Conservation (phyloP, 2,329 filamentous ascomycete species). For the Atkinsonella hypoxylon region DNA sequence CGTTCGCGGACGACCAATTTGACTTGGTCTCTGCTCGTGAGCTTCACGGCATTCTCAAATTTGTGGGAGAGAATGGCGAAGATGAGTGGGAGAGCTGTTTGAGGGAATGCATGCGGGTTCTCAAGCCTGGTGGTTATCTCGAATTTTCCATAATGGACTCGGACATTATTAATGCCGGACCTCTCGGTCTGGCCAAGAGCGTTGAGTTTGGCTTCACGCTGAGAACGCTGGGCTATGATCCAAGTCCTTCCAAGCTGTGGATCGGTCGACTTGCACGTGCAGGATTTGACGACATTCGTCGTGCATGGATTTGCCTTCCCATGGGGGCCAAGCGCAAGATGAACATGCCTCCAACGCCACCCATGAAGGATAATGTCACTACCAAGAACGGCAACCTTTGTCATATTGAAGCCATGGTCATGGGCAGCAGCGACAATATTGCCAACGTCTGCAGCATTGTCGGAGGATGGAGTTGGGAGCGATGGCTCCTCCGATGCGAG, state of each 20-base stretch:
- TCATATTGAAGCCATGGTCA: slow-evolving; percentile 49
- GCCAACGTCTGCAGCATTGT: slow-evolving; percentile 70
- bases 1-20: slow-evolving; percentile 77
- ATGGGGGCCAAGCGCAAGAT: slow-evolving; percentile 45
- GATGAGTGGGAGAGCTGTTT: slow-evolving; percentile 87
- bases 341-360: slow-evolving; percentile 18
- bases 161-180: slow-evolving; percentile 76
- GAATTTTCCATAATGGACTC: slow-evolving; percentile 87
- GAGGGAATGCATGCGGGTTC: slow-evolving; percentile 74
- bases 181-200: slow-evolving; percentile 66
- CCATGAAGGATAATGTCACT: slow-evolving; percentile 23
- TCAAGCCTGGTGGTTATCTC: slow-evolving; percentile 86
- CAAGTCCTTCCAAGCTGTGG: slow-evolving; percentile 70
- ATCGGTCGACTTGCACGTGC: slow-evolving; percentile 59
- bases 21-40: slow-evolving; percentile 85
- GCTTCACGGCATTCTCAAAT: slow-evolving; percentile 74
- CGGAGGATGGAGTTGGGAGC: slow-evolving; percentile 88
- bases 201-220: slow-evolving; percentile 90
- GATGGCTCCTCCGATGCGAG: slow-evolving; percentile 83
- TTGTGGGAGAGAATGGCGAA: slow-evolving; percentile 49
- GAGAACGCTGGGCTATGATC: slow-evolving; percentile 81
- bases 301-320: slow-evolving; percentile 81
- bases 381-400: slow-evolving; percentile 31
- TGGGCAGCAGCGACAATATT: slow-evolving; percentile 57
- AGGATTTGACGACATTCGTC: slow-evolving; percentile 69